Evolutionary conservation across 2,329 filamentous ascomycete species (phyloP), one percentile per base, ranked within the genome.

Genomic region (Pyricularia pennisetigena): DNA sequence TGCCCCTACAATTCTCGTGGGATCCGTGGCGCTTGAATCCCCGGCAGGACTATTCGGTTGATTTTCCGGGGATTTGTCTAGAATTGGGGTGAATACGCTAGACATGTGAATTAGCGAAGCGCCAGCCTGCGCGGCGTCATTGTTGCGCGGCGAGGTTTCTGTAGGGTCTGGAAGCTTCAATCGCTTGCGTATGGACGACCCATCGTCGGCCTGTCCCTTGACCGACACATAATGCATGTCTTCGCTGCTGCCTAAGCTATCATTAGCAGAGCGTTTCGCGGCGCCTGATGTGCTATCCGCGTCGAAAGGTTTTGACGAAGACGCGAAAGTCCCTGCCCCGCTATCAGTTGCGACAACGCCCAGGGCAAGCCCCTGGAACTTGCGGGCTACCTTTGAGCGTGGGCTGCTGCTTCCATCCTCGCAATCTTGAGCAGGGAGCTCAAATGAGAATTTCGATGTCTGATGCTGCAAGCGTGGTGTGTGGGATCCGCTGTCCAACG

Each of bases 361-460:
- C 72, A 87, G 75, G 16, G 78, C 81, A 66, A 87, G 79, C 68
- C 83, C 81, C 66, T 80, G 79, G 75, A 87, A 86, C 72, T 79
- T 79, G 73, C 83, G 81, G 57, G 81, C 82, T 59, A 87, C 83
- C 68, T 76, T 81, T 61, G 82, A 82, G 68, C 81, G 79, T n/a
- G 85, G 84, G 70, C 85, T 87, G 71, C 76, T 79, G 73, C 77
- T 81, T 69, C 83, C 84, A 66, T 84, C 83, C 32, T 83, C 80
- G 49, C 74, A 63, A 10, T 66, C 67, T 23, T 65, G 23, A 12
- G 41, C 41, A 49, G 67, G 63, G 12, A 68, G 63, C 30, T 68
- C 68, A 41, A 69, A 59, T 14, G 67, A 69, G 65, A 68, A 67
- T 14, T 54, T 65, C 12, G 69, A 64, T 12, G 24, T 62, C 8